Evolutionary conservation across 2,329 filamentous ascomycete genomes (phyloP).

Genomic region (Penicillium fuscoglaucum): DNA sequence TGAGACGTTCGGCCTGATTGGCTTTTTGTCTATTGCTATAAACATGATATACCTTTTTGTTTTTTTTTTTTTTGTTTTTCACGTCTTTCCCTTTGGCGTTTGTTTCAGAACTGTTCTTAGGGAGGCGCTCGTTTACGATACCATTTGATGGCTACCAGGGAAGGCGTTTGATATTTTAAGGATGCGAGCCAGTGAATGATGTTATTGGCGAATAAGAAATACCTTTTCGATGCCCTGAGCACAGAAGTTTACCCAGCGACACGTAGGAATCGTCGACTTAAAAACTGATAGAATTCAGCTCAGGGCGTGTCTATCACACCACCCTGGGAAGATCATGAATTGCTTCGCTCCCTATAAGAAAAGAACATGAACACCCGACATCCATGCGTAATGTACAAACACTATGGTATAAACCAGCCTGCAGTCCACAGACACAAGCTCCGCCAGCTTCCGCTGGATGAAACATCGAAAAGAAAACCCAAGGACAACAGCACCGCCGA

Average conservation of each 20-base stretch:
- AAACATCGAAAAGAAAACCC: background rate
- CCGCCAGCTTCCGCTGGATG: background rate
- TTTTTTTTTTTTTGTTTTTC: background rate
- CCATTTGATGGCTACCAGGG: conserved; percentile 28
- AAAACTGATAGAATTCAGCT: background rate
- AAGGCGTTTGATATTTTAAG: conserved; percentile 22
- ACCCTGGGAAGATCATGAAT: conserved; percentile 1
- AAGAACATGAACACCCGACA: conserved; percentile 16
- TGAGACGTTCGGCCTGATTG: conserved; percentile 31
- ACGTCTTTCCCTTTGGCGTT: background rate
- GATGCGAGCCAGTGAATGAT: background rate
- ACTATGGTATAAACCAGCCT: conserved; percentile 19
- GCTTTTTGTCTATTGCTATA: background rate
- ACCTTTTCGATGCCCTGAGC: background rate
- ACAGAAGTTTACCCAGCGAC: background rate
- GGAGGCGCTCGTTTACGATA: conserved; percentile 32
- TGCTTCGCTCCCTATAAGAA: conserved; percentile 10
- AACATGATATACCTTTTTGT: conserved; percentile 7
- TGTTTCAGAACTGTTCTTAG: conserved; percentile 6
- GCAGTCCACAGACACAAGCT: background rate
- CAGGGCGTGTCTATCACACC: background rate
- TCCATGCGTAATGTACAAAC: conserved; percentile 29
- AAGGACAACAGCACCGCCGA: conserved; percentile 1
- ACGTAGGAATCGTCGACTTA: background rate
- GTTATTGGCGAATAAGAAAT: conserved; percentile 5